Percentiles rank a stretch among this genome's conserved stretches.
These are phyloP conservation scores for Russula sp. DNA, from an alignment of 768 basidiomycete genomes.

Conservation along the genomic window DNA sequence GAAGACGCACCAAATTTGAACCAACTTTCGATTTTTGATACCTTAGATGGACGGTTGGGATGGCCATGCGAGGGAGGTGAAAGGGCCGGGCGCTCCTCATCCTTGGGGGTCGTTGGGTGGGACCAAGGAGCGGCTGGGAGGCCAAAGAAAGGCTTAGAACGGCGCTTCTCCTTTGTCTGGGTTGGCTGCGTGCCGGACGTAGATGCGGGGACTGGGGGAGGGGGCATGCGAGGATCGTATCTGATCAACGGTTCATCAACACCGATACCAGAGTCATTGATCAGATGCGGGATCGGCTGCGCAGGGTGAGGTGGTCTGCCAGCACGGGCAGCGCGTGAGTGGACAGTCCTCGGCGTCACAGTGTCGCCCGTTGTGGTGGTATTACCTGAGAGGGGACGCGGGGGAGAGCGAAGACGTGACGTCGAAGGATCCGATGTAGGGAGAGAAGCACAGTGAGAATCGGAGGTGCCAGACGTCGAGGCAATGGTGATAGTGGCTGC, in stretches of 20 bases:
- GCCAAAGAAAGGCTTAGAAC: slow-evolving; percentile 43
- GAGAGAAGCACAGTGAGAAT: slow-evolving; percentile 19
- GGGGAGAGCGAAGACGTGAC: slow-evolving; percentile 43
- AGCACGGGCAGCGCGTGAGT: slow-evolving; percentile 19
- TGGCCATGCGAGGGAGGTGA: slow-evolving; percentile 1
- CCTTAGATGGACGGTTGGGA: not conserved
- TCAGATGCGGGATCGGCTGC: slow-evolving; percentile 5
- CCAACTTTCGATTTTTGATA: slow-evolving; percentile 16
- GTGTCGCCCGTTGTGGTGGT: slow-evolving; percentile 60
- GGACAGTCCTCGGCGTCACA: slow-evolving; percentile 38
- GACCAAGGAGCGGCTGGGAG: slow-evolving; percentile 15
- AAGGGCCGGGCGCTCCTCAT: not conserved
- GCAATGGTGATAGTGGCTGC: slow-evolving; percentile 23
- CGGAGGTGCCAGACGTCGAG: slow-evolving; percentile 20
- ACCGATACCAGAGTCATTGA: slow-evolving; percentile 19
- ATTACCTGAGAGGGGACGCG: slow-evolving; percentile 60
- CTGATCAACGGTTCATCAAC: slow-evolving; percentile 10
- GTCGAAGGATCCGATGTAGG: slow-evolving; percentile 35
- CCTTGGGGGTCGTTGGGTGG: slow-evolving; percentile 7
- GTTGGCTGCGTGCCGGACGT: slow-evolving; percentile 24
- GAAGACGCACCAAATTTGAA: slow-evolving; percentile 14
- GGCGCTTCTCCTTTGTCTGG: slow-evolving; percentile 32
- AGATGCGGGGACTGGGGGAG: slow-evolving; percentile 17
- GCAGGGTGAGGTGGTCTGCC: slow-evolving; percentile 4
- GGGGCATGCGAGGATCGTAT: slow-evolving; percentile 23